phyloP scores from a whole-genome alignment of 2,329 filamentous ascomycete species.

The Alternaria brassicae region DNA sequence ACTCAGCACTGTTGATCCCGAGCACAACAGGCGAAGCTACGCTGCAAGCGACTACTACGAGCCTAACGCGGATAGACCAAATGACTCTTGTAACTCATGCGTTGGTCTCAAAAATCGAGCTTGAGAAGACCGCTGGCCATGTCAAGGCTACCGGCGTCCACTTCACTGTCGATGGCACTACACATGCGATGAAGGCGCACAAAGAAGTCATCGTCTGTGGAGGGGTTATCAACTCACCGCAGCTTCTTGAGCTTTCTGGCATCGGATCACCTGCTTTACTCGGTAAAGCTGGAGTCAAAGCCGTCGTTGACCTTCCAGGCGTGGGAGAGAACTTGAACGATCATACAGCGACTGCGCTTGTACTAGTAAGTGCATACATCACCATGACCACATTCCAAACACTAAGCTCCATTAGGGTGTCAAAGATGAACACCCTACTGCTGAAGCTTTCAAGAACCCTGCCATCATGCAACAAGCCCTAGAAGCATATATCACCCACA shows the following conservation, averaged over 20 bases:
- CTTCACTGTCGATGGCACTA: conserved; percentile 50
- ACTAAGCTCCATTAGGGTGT: conserved; percentile 20
- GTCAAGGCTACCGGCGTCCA: conserved; percentile 48
- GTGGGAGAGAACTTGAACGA: conserved; percentile 51
- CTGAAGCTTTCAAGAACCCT: conserved; percentile 30
- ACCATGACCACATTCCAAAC: neutral
- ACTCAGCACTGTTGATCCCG: conserved; percentile 36
- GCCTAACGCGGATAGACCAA: conserved; percentile 49
- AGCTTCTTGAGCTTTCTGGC: conserved; percentile 45
- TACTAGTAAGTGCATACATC: conserved; percentile 17
- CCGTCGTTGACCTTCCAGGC: conserved; percentile 36
- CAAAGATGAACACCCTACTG: conserved; percentile 38
- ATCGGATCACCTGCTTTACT: conserved; percentile 38
- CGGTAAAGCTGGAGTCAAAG: conserved; percentile 34
- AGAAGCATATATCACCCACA: conserved; percentile 36
- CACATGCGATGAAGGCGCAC: conserved; percentile 35
- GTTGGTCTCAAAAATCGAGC: conserved; percentile 55
- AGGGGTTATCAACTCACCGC: conserved; percentile 39
- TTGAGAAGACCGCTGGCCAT: conserved; percentile 52
- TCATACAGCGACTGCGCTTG: conserved; percentile 34
- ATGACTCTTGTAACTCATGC: conserved; percentile 60
- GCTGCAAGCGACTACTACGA: conserved; percentile 49
- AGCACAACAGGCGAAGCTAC: conserved; percentile 42
- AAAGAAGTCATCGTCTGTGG: conserved; percentile 42
- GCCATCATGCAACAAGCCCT: conserved; percentile 37